Base-by-base conservation (phyloP, 768 basidiomycete species). In the Leccinum variicolor region DNA sequence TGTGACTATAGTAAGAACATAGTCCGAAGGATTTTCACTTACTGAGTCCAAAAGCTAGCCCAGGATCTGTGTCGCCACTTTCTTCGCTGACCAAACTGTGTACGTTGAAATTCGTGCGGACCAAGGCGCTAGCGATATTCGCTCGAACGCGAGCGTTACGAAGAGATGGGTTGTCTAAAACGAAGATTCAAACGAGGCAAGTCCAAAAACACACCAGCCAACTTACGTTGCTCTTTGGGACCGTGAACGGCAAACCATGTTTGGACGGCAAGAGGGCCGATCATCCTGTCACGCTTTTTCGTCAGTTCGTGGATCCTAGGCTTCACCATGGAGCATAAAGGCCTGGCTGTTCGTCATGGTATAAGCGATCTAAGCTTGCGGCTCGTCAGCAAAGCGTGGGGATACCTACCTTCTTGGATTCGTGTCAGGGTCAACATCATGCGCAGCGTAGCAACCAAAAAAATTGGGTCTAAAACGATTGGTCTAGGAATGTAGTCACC, bases 251-350 rank as follows among this genome's bases (percentile, higher is more conserved):
- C 52, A 33, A 69, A 59, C 3, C 54, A 47, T 53, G 65, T 58
- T 29, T 67, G 65, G 1, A 65, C 63, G 13, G 68, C 65, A 3
- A 68, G 58, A n/a, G 53, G 58, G 31, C 67, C 65, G 19, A 69
- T 34, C 2, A 58, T 43, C 26, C 50, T 17, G 2, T 55, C 53
- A 2, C 54, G 2, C 14, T 49, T 60, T 31, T 14, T 28, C 3
- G 66, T 62, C 14, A 69, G 33, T 36, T 60, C 19, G 25, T 43
- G 55, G 21, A 69, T 34, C 34, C 63, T 61, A 5, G 57, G 50
- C 21, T 52, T 63, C 34, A 69, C 62, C 7, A 1, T 0, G 2
- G 15, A 8, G 15, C 62, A 66, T 11, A 7, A 10, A 17, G 23
- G 11, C 15, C 17, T 39, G 36, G 36, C 36, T 39, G 17, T 39